Conservation (phyloP, 2,329 filamentous ascomycete genomes). For the Dothideomycetes sp. region DNA sequence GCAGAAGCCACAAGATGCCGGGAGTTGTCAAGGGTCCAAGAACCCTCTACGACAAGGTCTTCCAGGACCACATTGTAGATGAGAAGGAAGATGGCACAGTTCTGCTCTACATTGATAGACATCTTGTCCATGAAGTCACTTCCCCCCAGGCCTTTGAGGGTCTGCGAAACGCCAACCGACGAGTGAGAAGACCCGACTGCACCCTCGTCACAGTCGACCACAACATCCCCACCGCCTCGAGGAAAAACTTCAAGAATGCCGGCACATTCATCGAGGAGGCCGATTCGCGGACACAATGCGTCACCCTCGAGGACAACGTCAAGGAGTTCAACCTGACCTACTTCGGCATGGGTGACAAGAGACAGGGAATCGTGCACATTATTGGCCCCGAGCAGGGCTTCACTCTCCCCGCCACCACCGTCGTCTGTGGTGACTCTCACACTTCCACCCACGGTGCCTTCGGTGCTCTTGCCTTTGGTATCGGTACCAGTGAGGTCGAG, state of each 20-base stretch:
- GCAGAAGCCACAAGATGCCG: slow-evolving; percentile 15
- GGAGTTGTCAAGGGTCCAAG: slow-evolving; percentile 26
- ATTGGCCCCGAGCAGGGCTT: slow-evolving; percentile 98
- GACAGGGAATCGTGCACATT: slow-evolving; percentile 96
- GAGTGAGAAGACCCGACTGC: slow-evolving; percentile 89
- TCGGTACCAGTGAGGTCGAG: slow-evolving; percentile 96
- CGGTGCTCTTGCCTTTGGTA: slow-evolving; percentile 87
- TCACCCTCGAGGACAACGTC: slow-evolving; percentile 94
- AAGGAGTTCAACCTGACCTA: slow-evolving; percentile 94
- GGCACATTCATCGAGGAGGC: slow-evolving; percentile 89
- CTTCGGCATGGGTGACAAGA: slow-evolving; percentile 91
- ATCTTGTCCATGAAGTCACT: slow-evolving; percentile 96
- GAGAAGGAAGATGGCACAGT: slow-evolving; percentile 90
- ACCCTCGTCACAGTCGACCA: slow-evolving; percentile 95
- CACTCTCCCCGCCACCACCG: slow-evolving; percentile 90
- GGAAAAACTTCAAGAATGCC: slow-evolving; percentile 89
- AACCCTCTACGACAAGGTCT: slow-evolving; percentile 96
- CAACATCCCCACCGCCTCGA: slow-evolving; percentile 84
- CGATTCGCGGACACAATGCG: slow-evolving; percentile 86
- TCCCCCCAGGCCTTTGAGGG: slow-evolving; percentile 98
- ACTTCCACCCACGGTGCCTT: slow-evolving; percentile 98
- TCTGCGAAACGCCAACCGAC: slow-evolving; percentile 74
- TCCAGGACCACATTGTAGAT: slow-evolving; percentile 87
- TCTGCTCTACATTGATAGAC: slow-evolving; percentile 88
- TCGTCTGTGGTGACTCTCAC: slow-evolving; percentile 96